A percentile compares a stretch with the other conserved stretches of the same genome.
phyloP scores from a whole-genome alignment of 2,329 filamentous ascomycete species.

The Proliferodiscus dingleyae region DNA sequence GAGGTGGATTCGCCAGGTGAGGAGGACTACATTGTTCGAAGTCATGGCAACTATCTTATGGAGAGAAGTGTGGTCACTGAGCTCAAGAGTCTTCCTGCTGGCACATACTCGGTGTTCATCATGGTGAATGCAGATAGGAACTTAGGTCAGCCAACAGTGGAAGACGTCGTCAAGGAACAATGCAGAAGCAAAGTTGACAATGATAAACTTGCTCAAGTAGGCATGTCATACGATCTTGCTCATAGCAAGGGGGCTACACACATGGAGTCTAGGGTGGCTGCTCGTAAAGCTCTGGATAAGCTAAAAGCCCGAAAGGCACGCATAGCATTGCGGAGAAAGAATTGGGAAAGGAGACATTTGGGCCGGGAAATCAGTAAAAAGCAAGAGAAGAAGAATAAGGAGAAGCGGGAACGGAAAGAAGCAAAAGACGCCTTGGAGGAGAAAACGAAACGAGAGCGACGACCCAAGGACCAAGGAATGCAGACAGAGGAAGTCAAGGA shows the following conservation, averaged over 20 bases:
- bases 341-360: constrained; percentile 45
- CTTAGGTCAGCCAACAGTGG: constrained; percentile 40
- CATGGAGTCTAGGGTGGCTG: constrained; percentile 45
- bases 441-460: constrained; percentile 34
- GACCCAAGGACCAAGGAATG: constrained; percentile 25
- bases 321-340: constrained; percentile 41
- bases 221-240: constrained; percentile 54
- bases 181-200: constrained; percentile 45
- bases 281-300: constrained; percentile 28
- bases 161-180: constrained; percentile 52
- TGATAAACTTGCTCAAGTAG: constrained; percentile 55
- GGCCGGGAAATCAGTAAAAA: constrained; percentile 35
- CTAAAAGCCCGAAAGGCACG: constrained; percentile 34
- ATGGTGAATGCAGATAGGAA: constrained; percentile 49
- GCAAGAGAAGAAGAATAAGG: constrained; percentile 37
- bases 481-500: constrained; percentile 23
- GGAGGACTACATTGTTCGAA: constrained; percentile 56
- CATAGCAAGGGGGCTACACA: constrained; percentile 53
- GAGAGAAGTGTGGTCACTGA: constrained; percentile 54
- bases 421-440: constrained; percentile 38
- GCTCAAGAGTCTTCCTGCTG: constrained; percentile 49
- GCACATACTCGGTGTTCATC: constrained; percentile 53
- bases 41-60: constrained; percentile 55
- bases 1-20: constrained; percentile 44
- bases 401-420: constrained; percentile 35